These are phyloP conservation scores for Trichoderma sp. DNA, from an alignment of 2,329 filamentous ascomycete genomes.

Conservation along the genomic window DNA sequence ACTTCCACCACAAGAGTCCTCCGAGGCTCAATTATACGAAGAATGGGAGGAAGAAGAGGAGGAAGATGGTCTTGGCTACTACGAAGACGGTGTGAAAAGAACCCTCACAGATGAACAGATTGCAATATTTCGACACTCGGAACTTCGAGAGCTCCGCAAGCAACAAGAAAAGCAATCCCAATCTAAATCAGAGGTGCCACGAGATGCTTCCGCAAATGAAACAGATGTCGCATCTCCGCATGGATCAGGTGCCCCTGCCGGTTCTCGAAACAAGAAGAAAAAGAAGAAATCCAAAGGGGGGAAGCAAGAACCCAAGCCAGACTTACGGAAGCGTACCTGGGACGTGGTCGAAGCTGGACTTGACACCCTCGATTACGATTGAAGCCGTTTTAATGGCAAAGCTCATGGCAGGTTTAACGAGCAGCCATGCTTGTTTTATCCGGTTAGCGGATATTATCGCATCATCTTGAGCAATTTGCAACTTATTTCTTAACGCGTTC, in stretches of 20 bases:
- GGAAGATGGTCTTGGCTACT: conserved; percentile 75
- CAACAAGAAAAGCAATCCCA: conserved; percentile 38
- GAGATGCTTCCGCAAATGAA: conserved; percentile 21
- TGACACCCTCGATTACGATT: conserved; percentile 59
- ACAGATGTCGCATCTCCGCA: background rate
- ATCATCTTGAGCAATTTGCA: background rate
- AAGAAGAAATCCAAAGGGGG: conserved; percentile 38
- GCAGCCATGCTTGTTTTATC: background rate
- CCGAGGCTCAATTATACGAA: conserved; percentile 32
- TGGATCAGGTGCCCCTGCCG: conserved; percentile 11
- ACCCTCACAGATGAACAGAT: conserved; percentile 91
- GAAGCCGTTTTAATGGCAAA: conserved; percentile 28
- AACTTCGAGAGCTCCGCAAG: conserved; percentile 70
- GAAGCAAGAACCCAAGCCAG: conserved; percentile 52
- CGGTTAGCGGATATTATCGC: background rate
- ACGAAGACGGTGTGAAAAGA: conserved; percentile 79
- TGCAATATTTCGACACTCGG: conserved; percentile 83
- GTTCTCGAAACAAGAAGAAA: conserved; percentile 31
- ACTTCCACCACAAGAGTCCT: conserved; percentile 23
- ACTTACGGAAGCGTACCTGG: conserved; percentile 65
- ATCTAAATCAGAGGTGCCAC: background rate
- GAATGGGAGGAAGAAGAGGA: conserved; percentile 39
- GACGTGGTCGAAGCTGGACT: conserved; percentile 62
- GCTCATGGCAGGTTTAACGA: background rate
- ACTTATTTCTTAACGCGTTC: background rate